Evolutionary conservation across 352 stramenopile genomes (phyloP).

Genomic region (Globisporangium cylindrosporum): DNA sequence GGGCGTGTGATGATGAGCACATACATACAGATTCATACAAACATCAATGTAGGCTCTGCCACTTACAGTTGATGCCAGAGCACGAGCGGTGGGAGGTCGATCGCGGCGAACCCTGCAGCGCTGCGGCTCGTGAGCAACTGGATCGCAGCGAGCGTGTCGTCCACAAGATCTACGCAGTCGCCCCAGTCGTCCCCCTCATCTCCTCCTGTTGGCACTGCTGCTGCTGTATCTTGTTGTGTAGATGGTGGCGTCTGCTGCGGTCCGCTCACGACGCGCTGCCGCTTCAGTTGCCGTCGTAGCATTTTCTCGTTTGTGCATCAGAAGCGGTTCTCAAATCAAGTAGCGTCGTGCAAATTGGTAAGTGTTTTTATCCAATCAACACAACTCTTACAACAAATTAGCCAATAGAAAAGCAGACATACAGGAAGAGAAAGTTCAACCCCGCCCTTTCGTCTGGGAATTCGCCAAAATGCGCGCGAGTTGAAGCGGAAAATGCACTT

Average conservation of each 20-base stretch:
- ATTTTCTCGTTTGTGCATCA: conserved; percentile 2
- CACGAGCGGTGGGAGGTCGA: conserved; percentile 37
- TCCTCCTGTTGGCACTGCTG: neutral
- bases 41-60: neutral
- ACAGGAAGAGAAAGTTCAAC: neutral
- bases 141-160: conserved; percentile 53
- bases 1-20: neutral
- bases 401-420: neutral
- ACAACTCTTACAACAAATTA: neutral
- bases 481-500: neutral
- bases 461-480: neutral
- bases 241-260: neutral
- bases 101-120: conserved; percentile 27
- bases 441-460: neutral
- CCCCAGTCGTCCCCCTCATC: conserved; percentile 28
- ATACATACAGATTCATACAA: neutral
- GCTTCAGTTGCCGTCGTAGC: conserved; percentile 16
- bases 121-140: conserved; percentile 51
- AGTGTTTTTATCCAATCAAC: neutral
- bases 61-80: conserved; percentile 61
- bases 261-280: conserved; percentile 5
- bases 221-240: neutral
- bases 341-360: neutral
- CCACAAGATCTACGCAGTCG: conserved; percentile 28
- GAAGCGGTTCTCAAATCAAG: neutral